Base-by-base conservation (phyloP, 495 filamentous ascomycete genomes). In the Penicillium robsamsonii region DNA sequence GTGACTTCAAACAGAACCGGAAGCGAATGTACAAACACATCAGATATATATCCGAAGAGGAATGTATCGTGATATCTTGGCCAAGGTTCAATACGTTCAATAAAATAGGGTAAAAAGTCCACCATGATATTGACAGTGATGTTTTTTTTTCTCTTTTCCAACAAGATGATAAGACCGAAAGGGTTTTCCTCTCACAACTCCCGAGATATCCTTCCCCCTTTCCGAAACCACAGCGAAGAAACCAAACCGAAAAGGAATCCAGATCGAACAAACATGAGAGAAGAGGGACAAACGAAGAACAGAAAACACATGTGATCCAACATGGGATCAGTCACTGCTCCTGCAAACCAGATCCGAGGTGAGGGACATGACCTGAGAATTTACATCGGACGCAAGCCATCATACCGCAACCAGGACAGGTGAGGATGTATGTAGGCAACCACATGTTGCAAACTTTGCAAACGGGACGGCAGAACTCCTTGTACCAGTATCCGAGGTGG, bases 301-400 rank as follows among this genome's bases (percentile, higher is more conserved):
- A 22, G n/a, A 42, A 42, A 42, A 18, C 40, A 42, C 33, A 17
- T 38, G n/a, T 38, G 24, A 27, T 10, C 24, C 43, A 27, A 27
- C 13, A 27, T 46, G 24, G 12, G 12, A 27, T 46, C 13, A 7
- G n/a, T 46, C 43, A 46, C 24, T 27, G 43, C 22, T 46, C 25
- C 24, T 38, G 35, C 35, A 8, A 8, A 38, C 6, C 35, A 33
- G 30, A 12, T 10, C 11, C 10, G 8, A 33, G 10, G 9, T 2
- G 9, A 33, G 11, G 3, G 41, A 0, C 46, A 18, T 11, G 10
- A 35, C 27, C 37, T 18, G 50, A 25, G 46, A 69, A 77, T 57
- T 70, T 75, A 56, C 73, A 75, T 13, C 59, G 48, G 8, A 75
- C 58, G 42, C 72, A 75, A 11, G 62, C 68, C 56, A 62, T 64